Evolutionary conservation across 352 stramenopile genomes (phyloP).

Genomic region (Phytophthora fragariaefolia): DNA sequence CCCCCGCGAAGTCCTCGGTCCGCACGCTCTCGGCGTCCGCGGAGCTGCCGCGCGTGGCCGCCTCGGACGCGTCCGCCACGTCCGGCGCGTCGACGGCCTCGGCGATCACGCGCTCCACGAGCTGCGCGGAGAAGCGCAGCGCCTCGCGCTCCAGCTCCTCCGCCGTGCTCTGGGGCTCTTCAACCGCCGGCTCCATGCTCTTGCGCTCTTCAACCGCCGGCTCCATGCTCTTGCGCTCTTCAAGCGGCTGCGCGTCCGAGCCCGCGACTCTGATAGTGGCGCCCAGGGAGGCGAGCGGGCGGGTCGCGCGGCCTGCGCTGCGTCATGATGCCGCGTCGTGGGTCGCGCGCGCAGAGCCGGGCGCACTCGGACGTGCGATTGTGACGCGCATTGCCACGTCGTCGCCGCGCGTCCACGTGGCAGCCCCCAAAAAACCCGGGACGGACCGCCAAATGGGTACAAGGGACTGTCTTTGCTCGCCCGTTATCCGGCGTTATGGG

Average conservation of each 20-base stretch:
- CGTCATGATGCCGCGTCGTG: constrained; percentile 11
- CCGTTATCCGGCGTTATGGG: neutral
- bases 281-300: neutral
- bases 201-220: no score
- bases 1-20: constrained; percentile 30
- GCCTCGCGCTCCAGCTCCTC: constrained; percentile 3
- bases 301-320: neutral
- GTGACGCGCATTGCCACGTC: neutral
- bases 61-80: constrained; percentile 31
- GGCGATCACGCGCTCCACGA: no score
- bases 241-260: no score
- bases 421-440: no score
- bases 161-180: neutral
- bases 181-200: no score
- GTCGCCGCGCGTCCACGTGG: neutral
- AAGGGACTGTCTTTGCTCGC: no score
- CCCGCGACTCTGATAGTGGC: neutral
- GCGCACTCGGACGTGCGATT: neutral
- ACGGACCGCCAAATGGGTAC: no score
- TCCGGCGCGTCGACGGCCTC: constrained; percentile 5
- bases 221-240: no score
- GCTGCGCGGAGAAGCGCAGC: no score
- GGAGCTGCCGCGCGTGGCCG: constrained; percentile 32
- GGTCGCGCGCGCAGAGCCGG: constrained; percentile 2
- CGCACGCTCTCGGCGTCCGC: constrained; percentile 31